Conservation (phyloP, 495 filamentous ascomycete species). For the Penicillium malachiteum region DNA sequence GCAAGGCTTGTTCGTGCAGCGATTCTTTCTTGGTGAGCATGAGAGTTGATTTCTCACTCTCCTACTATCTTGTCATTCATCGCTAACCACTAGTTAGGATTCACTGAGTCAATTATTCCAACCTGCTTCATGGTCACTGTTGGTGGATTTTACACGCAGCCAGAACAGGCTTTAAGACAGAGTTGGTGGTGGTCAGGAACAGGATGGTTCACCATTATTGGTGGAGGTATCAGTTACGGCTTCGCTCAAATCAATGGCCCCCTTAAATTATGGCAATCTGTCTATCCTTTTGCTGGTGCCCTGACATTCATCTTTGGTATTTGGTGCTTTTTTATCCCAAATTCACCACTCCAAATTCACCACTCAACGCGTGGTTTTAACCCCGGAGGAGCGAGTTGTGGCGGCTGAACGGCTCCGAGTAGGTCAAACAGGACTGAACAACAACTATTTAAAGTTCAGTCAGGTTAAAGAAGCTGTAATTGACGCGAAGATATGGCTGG, state of each 20-base stretch:
- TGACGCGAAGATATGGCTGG: background rate
- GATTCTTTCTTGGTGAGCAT: slow-evolving; percentile 2
- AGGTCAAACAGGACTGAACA: background rate
- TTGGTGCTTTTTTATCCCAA: background rate
- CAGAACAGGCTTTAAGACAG: background rate
- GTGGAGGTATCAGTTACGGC: slow-evolving; percentile 3
- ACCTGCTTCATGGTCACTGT: slow-evolving; percentile 5
- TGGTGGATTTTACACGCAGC: background rate
- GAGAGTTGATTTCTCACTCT: no score
- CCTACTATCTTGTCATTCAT: no score
- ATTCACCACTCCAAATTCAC: no score
- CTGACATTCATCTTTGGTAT: slow-evolving; percentile 3
- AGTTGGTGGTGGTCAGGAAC: slow-evolving; percentile 7
- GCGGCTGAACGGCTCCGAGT: background rate
- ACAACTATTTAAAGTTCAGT: background rate
- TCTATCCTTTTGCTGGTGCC: background rate
- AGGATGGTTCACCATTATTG: slow-evolving; percentile 3
- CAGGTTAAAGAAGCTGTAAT: slow-evolving; percentile 1
- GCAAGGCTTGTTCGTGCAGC: slow-evolving; percentile 1
- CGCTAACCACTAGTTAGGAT: background rate
- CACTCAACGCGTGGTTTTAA: slow-evolving; percentile 3
- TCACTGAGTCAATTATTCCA: slow-evolving; percentile 5
- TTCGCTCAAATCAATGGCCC: background rate
- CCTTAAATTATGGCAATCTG: background rate
- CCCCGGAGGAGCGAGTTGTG: background rate